A percentile compares a stretch with the other conserved stretches of the same genome.
Evolutionary conservation across 257 asterid species (phyloP).

Genomic region (Salvia splendens): DNA sequence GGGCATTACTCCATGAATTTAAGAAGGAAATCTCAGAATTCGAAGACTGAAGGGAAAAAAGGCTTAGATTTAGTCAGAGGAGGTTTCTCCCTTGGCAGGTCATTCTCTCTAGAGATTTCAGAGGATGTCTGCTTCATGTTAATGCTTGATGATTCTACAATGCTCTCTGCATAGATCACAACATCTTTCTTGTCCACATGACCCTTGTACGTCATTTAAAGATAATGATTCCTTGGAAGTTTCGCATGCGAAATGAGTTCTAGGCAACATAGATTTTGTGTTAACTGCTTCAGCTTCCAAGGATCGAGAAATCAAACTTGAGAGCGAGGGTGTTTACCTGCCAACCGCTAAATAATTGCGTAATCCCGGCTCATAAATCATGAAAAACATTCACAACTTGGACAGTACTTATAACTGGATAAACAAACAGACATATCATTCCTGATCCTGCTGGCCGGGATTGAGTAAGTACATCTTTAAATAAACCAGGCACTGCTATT

Average conservation of each 20-base stretch:
- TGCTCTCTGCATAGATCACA: conserved; percentile 39
- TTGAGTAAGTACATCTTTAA: conserved; percentile 37
- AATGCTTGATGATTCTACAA: conserved; percentile 36
- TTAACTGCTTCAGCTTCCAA: conserved; percentile 36
- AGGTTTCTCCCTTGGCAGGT: conserved; percentile 38
- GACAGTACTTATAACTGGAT: conserved; percentile 17
- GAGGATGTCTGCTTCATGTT: conserved; percentile 36
- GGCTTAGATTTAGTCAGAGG: conserved; percentile 60
- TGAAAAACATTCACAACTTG: conserved; percentile 14
- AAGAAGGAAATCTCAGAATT: conserved; percentile 66
- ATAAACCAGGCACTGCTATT: conserved; percentile 36
- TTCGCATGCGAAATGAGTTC: conserved; percentile 36
- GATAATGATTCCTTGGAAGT: conserved; percentile 42
- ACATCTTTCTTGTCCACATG: conserved; percentile 79
- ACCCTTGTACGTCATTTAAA: conserved; percentile 82
- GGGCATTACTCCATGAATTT: conserved; percentile 62
- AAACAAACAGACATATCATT: conserved; percentile 35
- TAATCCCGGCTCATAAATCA: conserved; percentile 2
- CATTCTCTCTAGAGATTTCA: conserved; percentile 44
- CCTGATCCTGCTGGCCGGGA: conserved; percentile 49
- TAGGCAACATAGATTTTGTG: conserved; percentile 29
- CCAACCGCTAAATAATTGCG: conserved; percentile 48
- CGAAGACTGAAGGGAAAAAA: conserved; percentile 31
- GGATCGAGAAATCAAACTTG: no score
- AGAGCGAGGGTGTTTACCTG: conserved; percentile 32